Percentiles rank a stretch among this genome's conserved stretches.
These are phyloP conservation scores for Quercus tomentella DNA, from an alignment of 331 rosid species.

Conservation along the genomic window DNA sequence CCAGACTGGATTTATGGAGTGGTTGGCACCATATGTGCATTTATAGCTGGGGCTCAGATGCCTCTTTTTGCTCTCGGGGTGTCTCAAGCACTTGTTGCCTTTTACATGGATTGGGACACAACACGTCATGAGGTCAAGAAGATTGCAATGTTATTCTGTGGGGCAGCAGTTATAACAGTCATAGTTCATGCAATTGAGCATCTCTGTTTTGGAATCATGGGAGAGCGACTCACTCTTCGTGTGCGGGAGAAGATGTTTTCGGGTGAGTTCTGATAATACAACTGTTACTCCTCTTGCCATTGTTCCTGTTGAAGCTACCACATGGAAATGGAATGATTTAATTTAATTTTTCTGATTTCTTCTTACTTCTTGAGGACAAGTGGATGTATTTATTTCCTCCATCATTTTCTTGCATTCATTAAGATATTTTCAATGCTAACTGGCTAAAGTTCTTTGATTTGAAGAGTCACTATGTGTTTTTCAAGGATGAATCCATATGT, in stretches of 20 bases:
- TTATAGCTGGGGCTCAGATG: slow-evolving; percentile 95
- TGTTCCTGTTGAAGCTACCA: neutral
- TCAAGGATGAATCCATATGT: slow-evolving; percentile 7
- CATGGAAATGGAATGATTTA: no score
- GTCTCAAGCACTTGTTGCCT: slow-evolving; percentile 91
- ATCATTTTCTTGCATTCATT: neutral
- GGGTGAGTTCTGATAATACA: slow-evolving; percentile 35
- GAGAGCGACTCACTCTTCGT: slow-evolving; percentile 93
- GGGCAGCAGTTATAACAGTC: slow-evolving; percentile 65
- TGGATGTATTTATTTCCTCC: neutral
- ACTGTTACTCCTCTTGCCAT: neutral
- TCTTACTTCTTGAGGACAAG: neutral
- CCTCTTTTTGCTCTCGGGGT: slow-evolving; percentile 95
- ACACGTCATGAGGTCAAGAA: slow-evolving; percentile 64
- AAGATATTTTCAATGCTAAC: neutral
- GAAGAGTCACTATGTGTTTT: neutral
- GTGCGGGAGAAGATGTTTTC: slow-evolving; percentile 87
- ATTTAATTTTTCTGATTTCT: neutral
- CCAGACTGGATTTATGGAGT: slow-evolving; percentile 89
- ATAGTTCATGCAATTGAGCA: slow-evolving; percentile 79
- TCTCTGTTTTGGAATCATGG: slow-evolving; percentile 89
- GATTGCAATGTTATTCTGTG: slow-evolving; percentile 72
- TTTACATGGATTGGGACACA: slow-evolving; percentile 93
- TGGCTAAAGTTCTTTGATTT: neutral
- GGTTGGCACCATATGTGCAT: slow-evolving; percentile 67